Evolutionary conservation across 805 yeast species (phyloP), one percentile per base, ranked within the genome.

Genomic region (Alloascoidea hylecoeti): DNA sequence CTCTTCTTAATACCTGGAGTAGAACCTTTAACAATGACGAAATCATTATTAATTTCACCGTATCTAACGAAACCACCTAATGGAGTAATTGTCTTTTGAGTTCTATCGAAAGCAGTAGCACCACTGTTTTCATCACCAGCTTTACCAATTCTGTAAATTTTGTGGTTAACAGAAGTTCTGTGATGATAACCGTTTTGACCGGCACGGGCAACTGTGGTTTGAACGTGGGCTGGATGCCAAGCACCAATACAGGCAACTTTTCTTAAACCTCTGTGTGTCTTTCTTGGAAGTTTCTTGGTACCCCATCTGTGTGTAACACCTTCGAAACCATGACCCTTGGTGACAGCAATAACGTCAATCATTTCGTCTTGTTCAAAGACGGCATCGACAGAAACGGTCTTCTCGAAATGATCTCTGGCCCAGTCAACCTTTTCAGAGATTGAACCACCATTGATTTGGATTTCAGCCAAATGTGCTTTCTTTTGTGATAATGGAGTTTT

Each of bases 251-350:
- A 92, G 64, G 98, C 99, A 72, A 92, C 99, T 85, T 92, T 92
- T 81, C 99, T 86, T 68, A 89, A 76, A 89, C 99, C 99, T 83
- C 97, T 88, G 73, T 92, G 99, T 68, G 99, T 92, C 94, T 92
- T 92, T 78, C 99, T 86, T 73, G 99, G 98, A 58, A 92, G 77
- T 79, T 82, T 88, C 88, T 88, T 94, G 82, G 98, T 92, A 68
- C 99, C 99, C 97, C 97, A 92, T 84, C 99, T 85, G 86, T 88
- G 96, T 76, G 99, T 92, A 62, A 89, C 96, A 88, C 99, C 99
- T 75, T 92, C 98, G 85, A 83, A 88, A 79, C 99, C 99, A 78
- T 92, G 96, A 92, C 99, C 99, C 79, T 83, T 89, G 81, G 98
- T 92, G 63, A 92, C 95, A 63, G 96, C 99, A 62, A 92, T 81